Evolutionary conservation across 768 basidiomycete species (phyloP).

Genomic region (Gloeopeniophorella convolvens): DNA sequence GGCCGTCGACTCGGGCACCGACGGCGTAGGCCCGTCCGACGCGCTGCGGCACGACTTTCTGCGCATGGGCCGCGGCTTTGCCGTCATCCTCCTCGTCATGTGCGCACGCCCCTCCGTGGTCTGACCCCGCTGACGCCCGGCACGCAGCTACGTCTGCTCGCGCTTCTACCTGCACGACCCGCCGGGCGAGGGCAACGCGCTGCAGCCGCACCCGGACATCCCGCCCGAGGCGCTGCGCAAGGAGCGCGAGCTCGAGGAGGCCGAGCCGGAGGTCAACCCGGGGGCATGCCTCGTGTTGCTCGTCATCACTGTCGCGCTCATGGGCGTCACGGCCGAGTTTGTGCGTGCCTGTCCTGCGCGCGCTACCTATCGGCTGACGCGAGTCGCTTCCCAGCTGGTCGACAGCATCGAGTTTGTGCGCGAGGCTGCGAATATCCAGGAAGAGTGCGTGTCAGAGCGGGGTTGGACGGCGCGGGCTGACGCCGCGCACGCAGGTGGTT

Average conservation of each 20-base stretch:
- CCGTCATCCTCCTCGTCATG: slow-evolving; percentile 56
- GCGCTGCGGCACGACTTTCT: slow-evolving; percentile 42
- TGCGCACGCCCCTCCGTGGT: slow-evolving; percentile 31
- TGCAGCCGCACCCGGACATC: slow-evolving; percentile 37
- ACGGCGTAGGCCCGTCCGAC: slow-evolving; percentile 35
- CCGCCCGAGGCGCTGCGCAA: slow-evolving; percentile 24
- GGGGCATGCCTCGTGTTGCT: slow-evolving; percentile 55
- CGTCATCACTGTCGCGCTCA: slow-evolving; percentile 45
- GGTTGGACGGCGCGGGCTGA: too few species aligned
- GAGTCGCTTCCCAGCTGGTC: slow-evolving; percentile 40
- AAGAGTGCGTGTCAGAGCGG: slow-evolving; percentile 55
- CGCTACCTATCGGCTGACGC: background rate
- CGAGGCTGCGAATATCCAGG: slow-evolving; percentile 34
- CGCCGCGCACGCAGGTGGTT: slow-evolving; percentile 48
- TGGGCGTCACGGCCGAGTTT: slow-evolving; percentile 69
- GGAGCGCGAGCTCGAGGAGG: slow-evolving; percentile 37
- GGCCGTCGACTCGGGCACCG: slow-evolving; percentile 38
- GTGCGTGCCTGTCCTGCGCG: slow-evolving; percentile 31
- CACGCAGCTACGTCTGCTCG: slow-evolving; percentile 52
- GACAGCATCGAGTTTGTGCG: slow-evolving; percentile 55
- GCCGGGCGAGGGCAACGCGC: slow-evolving; percentile 49
- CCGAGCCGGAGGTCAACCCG: slow-evolving; percentile 55
- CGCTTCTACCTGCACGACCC: slow-evolving; percentile 67
- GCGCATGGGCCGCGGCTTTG: slow-evolving; percentile 57
- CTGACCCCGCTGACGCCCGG: background rate